phyloP scores from a whole-genome alignment of 179 eudicot genomes.

The Sideroxylon spinosum region DNA sequence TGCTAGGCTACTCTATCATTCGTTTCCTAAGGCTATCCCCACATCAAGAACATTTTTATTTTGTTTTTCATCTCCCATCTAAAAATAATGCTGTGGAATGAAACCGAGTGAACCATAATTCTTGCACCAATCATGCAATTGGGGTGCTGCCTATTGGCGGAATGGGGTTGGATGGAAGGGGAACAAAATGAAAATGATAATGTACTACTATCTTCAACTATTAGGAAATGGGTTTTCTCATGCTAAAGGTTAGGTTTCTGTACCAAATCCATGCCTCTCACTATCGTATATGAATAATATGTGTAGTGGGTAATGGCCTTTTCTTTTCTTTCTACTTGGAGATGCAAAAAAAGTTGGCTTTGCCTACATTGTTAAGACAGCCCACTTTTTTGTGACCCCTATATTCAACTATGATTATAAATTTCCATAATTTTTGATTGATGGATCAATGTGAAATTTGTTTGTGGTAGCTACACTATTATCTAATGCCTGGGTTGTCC shows the following conservation, averaged over 20 bases:
- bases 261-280: not conserved
- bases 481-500: not conserved
- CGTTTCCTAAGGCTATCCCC: too few relatives aligned
- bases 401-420: not conserved
- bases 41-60: too few relatives aligned
- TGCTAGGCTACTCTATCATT: too few relatives aligned
- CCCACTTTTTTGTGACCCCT: not conserved
- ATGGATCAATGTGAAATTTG: not conserved
- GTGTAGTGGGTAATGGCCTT: not conserved
- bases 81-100: not conserved
- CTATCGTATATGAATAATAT: not conserved
- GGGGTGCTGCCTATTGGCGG: not conserved
- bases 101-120: not conserved
- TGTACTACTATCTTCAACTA: not conserved
- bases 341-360: not conserved
- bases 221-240: not conserved
- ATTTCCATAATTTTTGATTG: not conserved
- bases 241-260: slow-evolving; percentile 2
- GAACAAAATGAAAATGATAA: not conserved
- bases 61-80: too few relatives aligned
- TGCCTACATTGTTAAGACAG: not conserved
- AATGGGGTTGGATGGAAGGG: not conserved
- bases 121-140: not conserved
- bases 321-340: slow-evolving; percentile 5
- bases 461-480: not conserved